A percentile compares a stretch with the other conserved stretches of the same genome.
Evolutionary conservation across 208 protist species (phyloP).

Genomic region (Angomonas ambiguus): DNA sequence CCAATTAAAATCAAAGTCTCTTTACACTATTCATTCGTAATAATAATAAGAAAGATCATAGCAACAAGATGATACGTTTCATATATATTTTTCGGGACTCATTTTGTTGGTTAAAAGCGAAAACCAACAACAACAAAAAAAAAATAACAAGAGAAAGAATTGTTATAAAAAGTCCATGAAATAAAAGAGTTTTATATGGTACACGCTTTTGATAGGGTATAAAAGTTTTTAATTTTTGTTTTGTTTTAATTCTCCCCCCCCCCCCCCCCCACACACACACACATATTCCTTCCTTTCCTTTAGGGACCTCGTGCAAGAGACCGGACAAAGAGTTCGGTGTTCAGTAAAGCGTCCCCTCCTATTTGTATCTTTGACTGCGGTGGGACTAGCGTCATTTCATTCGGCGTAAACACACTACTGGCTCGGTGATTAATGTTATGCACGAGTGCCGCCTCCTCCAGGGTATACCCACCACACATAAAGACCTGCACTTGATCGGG

Average conservation of each 20-base stretch:
- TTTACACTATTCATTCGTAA: background rate
- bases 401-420: slow-evolving; percentile 38
- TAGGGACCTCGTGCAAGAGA: slow-evolving; percentile 28
- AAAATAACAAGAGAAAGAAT: background rate
- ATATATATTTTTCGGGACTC: background rate
- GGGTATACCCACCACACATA: slow-evolving; percentile 86
- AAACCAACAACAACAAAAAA: no score
- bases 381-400: slow-evolving; percentile 32
- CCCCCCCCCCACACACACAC: background rate
- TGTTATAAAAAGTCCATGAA: slow-evolving; percentile 1
- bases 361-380: slow-evolving; percentile 32
- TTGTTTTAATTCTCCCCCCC: background rate
- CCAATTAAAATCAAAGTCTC: no score
- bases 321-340: slow-evolving; percentile 48
- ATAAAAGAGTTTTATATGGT: no score
- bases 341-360: slow-evolving; percentile 55
- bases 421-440: slow-evolving; percentile 59
- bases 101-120: no score
- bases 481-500: slow-evolving; percentile 68
- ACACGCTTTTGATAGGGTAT: no score
- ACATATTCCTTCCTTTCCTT: background rate
- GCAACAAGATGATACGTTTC: background rate
- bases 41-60: background rate
- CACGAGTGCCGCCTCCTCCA: slow-evolving; percentile 74
- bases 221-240: slow-evolving; percentile 5